Evolutionary conservation across 2,329 filamentous ascomycete genomes (phyloP).

Genomic region (Metarhizium anisopliae): DNA sequence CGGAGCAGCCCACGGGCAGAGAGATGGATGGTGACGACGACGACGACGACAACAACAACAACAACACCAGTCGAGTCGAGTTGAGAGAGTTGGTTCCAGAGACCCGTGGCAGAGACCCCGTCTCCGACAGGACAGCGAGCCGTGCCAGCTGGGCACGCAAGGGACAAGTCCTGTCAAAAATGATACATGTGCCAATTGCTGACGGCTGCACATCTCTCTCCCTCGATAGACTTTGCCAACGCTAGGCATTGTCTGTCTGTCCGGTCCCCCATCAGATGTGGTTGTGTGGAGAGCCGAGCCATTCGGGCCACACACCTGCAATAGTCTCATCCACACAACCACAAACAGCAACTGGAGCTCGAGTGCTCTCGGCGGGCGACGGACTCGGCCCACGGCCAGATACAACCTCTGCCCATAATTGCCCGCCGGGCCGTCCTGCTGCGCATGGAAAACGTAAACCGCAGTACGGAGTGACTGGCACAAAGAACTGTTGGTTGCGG

Average conservation of each 20-base stretch:
- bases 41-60: neutral
- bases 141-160: neutral
- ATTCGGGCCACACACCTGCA: neutral
- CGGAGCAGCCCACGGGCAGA: neutral
- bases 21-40: neutral
- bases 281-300: neutral
- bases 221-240: slow-evolving; percentile 2
- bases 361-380: neutral
- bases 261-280: neutral
- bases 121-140: neutral
- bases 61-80: too few species aligned
- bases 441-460: neutral
- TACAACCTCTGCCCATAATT: neutral
- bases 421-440: neutral
- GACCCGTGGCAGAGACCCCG: too few species aligned
- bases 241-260: neutral
- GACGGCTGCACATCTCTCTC: neutral
- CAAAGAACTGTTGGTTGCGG: neutral
- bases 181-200: neutral
- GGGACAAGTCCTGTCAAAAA: neutral
- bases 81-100: too few species aligned
- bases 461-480: neutral
- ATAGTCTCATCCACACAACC: neutral
- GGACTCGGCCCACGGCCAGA: neutral
- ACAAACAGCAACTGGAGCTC: neutral